phyloP scores from a whole-genome alignment of 805 yeast species.

The Yueomyces sp. region DNA sequence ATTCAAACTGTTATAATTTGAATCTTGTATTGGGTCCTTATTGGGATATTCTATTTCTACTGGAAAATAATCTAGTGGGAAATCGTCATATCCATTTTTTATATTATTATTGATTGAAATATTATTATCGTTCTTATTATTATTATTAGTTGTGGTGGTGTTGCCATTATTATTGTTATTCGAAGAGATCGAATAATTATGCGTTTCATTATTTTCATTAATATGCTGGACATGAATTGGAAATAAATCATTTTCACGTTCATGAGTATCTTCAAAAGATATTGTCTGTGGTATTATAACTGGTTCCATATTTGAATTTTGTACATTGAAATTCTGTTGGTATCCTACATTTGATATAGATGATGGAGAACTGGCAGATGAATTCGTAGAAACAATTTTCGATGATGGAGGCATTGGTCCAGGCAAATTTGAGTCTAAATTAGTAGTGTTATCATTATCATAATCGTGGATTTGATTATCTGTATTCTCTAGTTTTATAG shows the following conservation, averaged over 20 bases:
- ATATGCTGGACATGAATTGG: background rate
- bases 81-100: slow-evolving; percentile 43
- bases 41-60: slow-evolving; percentile 26
- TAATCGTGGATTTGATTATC: slow-evolving; percentile 4
- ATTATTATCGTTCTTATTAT: background rate
- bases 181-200: background rate
- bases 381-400: slow-evolving; percentile 12
- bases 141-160: background rate
- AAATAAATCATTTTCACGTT: background rate
- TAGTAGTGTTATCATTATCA: background rate
- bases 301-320: slow-evolving; percentile 4
- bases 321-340: slow-evolving; percentile 9
- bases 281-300: background rate
- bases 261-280: background rate
- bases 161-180: background rate
- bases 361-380: slow-evolving; percentile 5
- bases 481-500: background rate
- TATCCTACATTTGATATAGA: background rate
- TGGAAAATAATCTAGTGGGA: slow-evolving; percentile 58
- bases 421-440: too few relatives aligned
- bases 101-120: background rate
- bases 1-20: background rate
- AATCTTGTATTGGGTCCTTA: slow-evolving; percentile 1
- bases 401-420: too few relatives aligned
- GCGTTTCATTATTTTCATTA: slow-evolving; percentile 6